Conservation (phyloP, 768 basidiomycete genomes). For the Mycena haematopus region DNA sequence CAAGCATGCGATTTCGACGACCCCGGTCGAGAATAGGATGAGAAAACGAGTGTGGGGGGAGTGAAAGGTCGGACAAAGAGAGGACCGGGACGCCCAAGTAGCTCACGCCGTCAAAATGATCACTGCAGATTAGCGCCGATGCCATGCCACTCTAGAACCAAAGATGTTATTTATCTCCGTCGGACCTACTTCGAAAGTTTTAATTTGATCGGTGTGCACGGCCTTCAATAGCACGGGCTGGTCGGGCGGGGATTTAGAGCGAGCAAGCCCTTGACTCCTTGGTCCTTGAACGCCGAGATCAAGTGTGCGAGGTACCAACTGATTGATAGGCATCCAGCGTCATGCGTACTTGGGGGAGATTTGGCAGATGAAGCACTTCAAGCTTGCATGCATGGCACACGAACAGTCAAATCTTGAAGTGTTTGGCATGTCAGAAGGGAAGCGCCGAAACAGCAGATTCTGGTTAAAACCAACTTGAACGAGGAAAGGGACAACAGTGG, state of each 20-base stretch:
- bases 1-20: conserved; percentile 24
- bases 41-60: conserved; percentile 18
- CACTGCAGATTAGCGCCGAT: conserved; percentile 5
- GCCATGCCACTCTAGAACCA: neutral
- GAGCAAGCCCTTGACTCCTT: neutral
- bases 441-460: too few species aligned
- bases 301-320: neutral
- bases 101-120: neutral
- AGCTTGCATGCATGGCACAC: neutral
- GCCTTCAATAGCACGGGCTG: neutral
- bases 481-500: too few species aligned
- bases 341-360: neutral
- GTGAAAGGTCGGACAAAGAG: conserved; percentile 11
- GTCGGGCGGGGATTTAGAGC: neutral
- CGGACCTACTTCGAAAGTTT: too few species aligned
- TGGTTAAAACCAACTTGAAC: too few species aligned
- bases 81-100: neutral
- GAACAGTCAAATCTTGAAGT: neutral
- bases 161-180: neutral
- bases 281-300: neutral
- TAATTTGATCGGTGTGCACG: neutral
- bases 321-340: neutral
- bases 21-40: conserved; percentile 5
- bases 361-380: neutral
- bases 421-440: too few species aligned